phyloP scores from a whole-genome alignment of 2,329 filamentous ascomycete genomes.

The Cercospora nicotianae region DNA sequence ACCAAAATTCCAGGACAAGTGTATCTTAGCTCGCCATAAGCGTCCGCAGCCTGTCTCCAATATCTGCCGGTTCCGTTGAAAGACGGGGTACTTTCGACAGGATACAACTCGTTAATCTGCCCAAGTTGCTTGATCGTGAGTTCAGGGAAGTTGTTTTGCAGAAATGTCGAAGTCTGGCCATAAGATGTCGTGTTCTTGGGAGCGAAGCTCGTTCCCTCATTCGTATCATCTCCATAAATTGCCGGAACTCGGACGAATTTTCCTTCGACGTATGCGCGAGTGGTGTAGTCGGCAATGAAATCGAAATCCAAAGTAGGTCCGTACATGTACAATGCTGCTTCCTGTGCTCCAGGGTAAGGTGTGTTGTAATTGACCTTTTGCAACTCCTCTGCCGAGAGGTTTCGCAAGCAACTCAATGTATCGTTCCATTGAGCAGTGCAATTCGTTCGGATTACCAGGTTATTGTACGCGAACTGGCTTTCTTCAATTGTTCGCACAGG shows the following conservation, averaged over 20 bases:
- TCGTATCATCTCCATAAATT: constrained; percentile 58
- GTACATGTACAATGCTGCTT: constrained; percentile 53
- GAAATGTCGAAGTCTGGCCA: constrained; percentile 54
- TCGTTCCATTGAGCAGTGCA: constrained; percentile 43
- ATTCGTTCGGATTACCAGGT: constrained; percentile 51
- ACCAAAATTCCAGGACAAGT: constrained; percentile 63
- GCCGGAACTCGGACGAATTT: constrained; percentile 55
- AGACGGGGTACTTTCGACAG: constrained; percentile 46
- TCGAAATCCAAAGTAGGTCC: constrained; percentile 54
- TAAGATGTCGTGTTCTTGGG: constrained; percentile 52
- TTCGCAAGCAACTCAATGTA: constrained; percentile 53
- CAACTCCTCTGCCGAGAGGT: constrained; percentile 45
- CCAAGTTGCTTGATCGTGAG: constrained; percentile 54
- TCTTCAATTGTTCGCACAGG: constrained; percentile 50
- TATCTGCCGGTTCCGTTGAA: constrained; percentile 55
- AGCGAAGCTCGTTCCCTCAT: constrained; percentile 66
- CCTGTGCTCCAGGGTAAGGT: constrained; percentile 47
- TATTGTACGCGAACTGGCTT: constrained; percentile 55
- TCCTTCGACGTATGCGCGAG: constrained; percentile 50
- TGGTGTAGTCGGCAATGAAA: constrained; percentile 54
- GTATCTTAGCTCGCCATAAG: constrained; percentile 66
- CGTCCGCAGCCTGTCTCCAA: constrained; percentile 60
- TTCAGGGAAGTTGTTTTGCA: constrained; percentile 59
- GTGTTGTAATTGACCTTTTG: constrained; percentile 50
- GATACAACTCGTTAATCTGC: constrained; percentile 58